Evolutionary conservation across 495 filamentous ascomycete species (phyloP), one percentile per base, ranked within the genome.

Genomic region (Hyaloscypha bicolor): DNA sequence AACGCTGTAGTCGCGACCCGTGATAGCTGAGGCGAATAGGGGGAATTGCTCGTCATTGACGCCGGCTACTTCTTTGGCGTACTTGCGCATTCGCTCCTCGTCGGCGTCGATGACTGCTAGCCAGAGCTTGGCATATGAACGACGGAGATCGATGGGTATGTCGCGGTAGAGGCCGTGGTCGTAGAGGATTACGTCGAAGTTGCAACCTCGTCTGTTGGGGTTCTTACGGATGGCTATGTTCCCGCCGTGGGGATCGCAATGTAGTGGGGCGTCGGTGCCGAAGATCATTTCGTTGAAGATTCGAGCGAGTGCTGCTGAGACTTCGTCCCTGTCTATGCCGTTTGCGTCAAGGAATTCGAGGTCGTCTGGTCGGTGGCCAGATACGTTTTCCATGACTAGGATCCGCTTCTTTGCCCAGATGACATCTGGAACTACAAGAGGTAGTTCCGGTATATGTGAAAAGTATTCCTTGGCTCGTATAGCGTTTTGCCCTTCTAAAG

Each of bases 201-300:
- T 97, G 33, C 78, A 73, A 37, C 79, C 77, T 21, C 82, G 76
- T 32, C 87, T 80, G 6, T 75, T 76, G 19, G 79, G 70, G 71
- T 93, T 94, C 71, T 87, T 86, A 32, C 95, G 87, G 67, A 99
- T 93, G 32, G 96, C 95, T 33, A 98, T 92, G 75, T 99, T 99
- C 35, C 96, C 96, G 62, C 94, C 95, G 73, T 99, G 96, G 3
- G 96, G 96, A 74, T 99, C 96, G 76, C 96, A 99, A 79, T 99
- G 96, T 39, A 99, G 81, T 0, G 94, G 92, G 2, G 95, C 94
- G 67, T 89, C 81, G 57, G 89, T 87, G 33, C 95, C 94, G 71
- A 99, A 99, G 65, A 99, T 97, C 96, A 99, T 99, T 76, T 97
- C 94, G 80, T 99, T 99, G 84, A 99, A 99, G 64, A 97, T 94